Evolutionary conservation across 169 alveolate genomes (phyloP).

Genomic region (Plasmodium reichenowi): DNA sequence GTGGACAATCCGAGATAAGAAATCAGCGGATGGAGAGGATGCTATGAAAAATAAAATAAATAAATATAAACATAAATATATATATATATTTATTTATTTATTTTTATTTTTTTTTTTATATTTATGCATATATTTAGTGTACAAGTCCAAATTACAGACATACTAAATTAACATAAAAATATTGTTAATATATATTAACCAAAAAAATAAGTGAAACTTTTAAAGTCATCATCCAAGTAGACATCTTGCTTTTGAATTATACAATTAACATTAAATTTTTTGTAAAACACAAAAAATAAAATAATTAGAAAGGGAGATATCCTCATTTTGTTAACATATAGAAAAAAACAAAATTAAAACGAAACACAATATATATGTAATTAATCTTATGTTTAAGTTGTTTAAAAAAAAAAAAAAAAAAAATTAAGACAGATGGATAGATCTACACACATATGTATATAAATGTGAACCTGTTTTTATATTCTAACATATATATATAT

Average conservation of each 20-base stretch:
- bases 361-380: not conserved
- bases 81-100: too few species aligned
- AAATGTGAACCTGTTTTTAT: too few species aligned
- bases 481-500: too few species aligned
- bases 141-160: not conserved
- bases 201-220: conserved; percentile 67
- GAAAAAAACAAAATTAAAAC: not conserved
- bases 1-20: conserved; percentile 57
- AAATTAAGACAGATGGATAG: too few species aligned
- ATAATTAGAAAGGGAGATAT: not conserved
- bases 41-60: conserved; percentile 28
- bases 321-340: conserved; percentile 24
- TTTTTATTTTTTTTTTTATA: too few species aligned
- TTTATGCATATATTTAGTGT: not conserved
- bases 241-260: conserved; percentile 38
- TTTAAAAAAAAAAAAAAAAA: too few species aligned
- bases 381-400: too few species aligned
- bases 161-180: not conserved
- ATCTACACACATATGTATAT: too few species aligned
- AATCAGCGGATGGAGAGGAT: conserved; percentile 73
- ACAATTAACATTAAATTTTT: conserved; percentile 23
- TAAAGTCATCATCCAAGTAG: conserved; percentile 71
- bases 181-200: conserved; percentile 18
- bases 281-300: conserved; percentile 24
- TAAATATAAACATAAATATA: not conserved